Base-by-base conservation (phyloP, 495 filamentous ascomycete species). In the Cenococcum geophilum region DNA sequence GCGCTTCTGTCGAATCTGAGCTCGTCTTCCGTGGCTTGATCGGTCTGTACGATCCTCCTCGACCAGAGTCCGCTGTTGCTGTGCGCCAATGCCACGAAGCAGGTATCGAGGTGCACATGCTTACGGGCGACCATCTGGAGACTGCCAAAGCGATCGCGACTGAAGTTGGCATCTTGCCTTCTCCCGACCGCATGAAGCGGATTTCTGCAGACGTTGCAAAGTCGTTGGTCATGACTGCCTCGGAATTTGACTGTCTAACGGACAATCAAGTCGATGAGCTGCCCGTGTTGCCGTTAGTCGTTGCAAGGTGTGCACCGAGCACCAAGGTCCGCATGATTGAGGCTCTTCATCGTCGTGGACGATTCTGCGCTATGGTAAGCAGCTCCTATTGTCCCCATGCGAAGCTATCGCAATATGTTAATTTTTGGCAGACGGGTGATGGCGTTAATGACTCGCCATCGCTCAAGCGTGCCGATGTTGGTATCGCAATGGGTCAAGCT, bases 381-480 rank as follows among this genome's bases (percentile, higher is more conserved):
- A 25, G 35, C 22, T 8, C 25, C 34, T 14, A 16, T 43, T 25
- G 4, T n/a, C n/a, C n/a, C n/a, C n/a, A n/a, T n/a, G n/a, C n/a
- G n/a, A n/a, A n/a, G n/a, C n/a, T n/a, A n/a, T n/a, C n/a, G n/a
- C n/a, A n/a, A n/a, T n/a, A n/a, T n/a, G 45, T 52, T 62, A 51
- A 62, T 25, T 10, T 27, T 20, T 10, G n/a, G 8, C 16, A 66
- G 63, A 92, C 89, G n/a, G 89, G 90, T 70, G 89, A 93, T 60
- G 89, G 90, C 60, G 89, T 93, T 57, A 95, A 95, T 69, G 90
- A 93, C 72, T 85, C 87, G 4, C 89, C 89, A 1, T 88, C 88
- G 1, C 76, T 95, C 22, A 89, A 89, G 70, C 80, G 83, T 32
- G 87, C 90, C 18, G 89, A 95, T 72, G 82, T 93, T 37, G 89